These are phyloP conservation scores for Microdochium nivale DNA, from an alignment of 2,329 filamentous ascomycete genomes.

Conservation along the genomic window DNA sequence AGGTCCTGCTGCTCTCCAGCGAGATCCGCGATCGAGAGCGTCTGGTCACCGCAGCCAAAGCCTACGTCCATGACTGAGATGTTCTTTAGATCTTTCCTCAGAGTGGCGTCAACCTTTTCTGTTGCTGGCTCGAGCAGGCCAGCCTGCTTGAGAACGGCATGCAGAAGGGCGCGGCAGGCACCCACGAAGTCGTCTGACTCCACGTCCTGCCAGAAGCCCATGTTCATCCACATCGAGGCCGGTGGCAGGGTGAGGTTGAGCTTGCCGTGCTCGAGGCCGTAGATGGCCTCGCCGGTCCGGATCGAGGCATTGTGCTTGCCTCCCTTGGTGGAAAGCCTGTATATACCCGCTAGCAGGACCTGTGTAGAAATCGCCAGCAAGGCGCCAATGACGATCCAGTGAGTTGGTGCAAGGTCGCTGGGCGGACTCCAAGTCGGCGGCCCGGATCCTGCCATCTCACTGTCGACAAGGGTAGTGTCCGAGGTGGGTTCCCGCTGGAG, in stretches of 20 bases:
- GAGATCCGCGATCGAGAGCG: slow-evolving; percentile 30
- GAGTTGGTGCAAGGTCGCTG: no score
- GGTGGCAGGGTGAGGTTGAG: slow-evolving; percentile 40
- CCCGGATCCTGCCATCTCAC: no score
- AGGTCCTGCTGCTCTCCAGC: slow-evolving; percentile 17
- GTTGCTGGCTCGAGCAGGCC: slow-evolving; percentile 20
- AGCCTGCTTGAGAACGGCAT: slow-evolving; percentile 34
- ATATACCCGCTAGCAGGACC: background rate
- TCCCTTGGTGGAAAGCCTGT: background rate
- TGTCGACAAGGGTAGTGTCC: no score
- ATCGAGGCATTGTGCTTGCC: background rate
- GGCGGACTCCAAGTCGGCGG: no score
- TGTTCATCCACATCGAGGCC: slow-evolving; percentile 54
- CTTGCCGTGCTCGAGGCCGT: slow-evolving; percentile 46
- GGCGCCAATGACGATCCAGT: no score
- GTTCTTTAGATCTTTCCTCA: slow-evolving; percentile 2
- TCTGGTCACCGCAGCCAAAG: slow-evolving; percentile 52
- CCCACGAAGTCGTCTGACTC: slow-evolving; percentile 31
- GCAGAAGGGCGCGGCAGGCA: slow-evolving; percentile 40
- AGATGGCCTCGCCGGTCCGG: slow-evolving; percentile 23
- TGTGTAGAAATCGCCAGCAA: background rate
- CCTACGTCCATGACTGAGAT: slow-evolving; percentile 42
- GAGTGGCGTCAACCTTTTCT: background rate
- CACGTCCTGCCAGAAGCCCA: slow-evolving; percentile 41
- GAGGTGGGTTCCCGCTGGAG: no score